Evolutionary conservation across 768 basidiomycete genomes (phyloP), one percentile per base, ranked within the genome.

Genomic region (Lentinula sp.): DNA sequence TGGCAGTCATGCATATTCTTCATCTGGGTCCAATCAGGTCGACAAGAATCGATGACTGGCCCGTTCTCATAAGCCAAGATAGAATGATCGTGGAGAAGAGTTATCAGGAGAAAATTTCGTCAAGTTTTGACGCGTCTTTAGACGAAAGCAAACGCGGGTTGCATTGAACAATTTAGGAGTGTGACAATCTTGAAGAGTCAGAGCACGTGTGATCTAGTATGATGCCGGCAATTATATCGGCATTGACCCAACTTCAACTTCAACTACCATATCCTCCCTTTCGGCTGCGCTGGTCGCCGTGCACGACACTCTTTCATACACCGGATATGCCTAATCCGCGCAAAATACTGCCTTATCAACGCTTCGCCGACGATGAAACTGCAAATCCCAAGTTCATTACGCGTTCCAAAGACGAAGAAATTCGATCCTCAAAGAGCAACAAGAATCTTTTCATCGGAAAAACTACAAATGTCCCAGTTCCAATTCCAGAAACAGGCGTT

Each of bases 251-350:
- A 48, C 23, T 35, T 34, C 31, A 34, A 15, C 32, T 51, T 15
- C 34, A 31, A 51, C 50, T 34, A 51, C 50, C 48, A 51, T 18
- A 51, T 18, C 16, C 3, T 34, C 32, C 8, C 16, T 9, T 53
- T 55, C 56, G 39, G 49, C 57, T 39, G 57, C 61, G 62, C 66
- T 61, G 61, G 57, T 43, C 63, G 63, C 57, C 37, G 60, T 57
- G 60, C 62, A 59, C 57, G 16, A 32, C 16, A 40, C 42, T 57
- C 56, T n/a, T 57, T 31, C 11, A 42, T 18, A 15, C 42, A 49
- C 31, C n/a, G 1, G 23, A 13, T 37, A 55, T 55, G 53, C 37
- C 53, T 55, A 55, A 13, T 23, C 11, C n/a, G 21, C 46, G 9
- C 21, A n/a, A 11, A 40, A 35, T 28, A 3, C 37, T 3, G 39